Percentiles rank a stretch among this genome's conserved stretches.
Conservation (phyloP, 2,329 filamentous ascomycete genomes). For the Gnomoniopsis smithogilvyi region DNA sequence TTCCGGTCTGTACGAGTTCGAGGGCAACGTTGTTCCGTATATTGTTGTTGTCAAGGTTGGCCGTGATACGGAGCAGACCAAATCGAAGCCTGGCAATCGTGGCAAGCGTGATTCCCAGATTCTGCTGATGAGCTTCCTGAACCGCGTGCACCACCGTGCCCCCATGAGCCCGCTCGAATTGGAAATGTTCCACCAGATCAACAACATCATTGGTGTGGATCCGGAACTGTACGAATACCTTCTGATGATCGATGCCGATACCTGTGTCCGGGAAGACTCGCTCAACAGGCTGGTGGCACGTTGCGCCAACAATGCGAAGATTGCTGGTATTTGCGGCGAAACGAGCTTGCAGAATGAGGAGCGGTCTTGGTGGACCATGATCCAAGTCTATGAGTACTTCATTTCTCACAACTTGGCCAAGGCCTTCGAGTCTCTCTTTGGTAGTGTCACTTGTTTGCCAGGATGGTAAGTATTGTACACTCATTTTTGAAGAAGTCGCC, state of each 20-base stretch:
- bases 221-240: constrained; percentile 97
- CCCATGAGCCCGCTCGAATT: constrained; percentile 95
- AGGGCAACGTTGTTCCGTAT: constrained; percentile 97
- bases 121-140: constrained; percentile 93
- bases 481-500: not conserved
- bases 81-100: constrained; percentile 93
- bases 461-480: constrained; percentile 73
- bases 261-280: constrained; percentile 86
- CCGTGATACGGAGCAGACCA: constrained; percentile 89
- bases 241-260: constrained; percentile 97
- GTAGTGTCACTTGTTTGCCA: constrained; percentile 96
- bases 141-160: constrained; percentile 89
- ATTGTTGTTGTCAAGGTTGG: constrained; percentile 95
- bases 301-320: constrained; percentile 91
- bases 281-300: constrained; percentile 89
- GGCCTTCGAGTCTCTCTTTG: constrained; percentile 96
- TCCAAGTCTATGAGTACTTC: constrained; percentile 99
- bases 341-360: constrained; percentile 96
- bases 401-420: constrained; percentile 97
- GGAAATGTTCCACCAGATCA: constrained; percentile 98
- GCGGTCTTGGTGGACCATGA: constrained; percentile 98
- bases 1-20: constrained; percentile 93
- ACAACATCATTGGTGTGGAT: constrained; percentile 98
- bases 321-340: constrained; percentile 96
- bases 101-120: constrained; percentile 99